Percentiles rank a stretch among this genome's conserved stretches.
phyloP scores from a whole-genome alignment of 2,329 filamentous ascomycete genomes.

The Didymella exigua region DNA sequence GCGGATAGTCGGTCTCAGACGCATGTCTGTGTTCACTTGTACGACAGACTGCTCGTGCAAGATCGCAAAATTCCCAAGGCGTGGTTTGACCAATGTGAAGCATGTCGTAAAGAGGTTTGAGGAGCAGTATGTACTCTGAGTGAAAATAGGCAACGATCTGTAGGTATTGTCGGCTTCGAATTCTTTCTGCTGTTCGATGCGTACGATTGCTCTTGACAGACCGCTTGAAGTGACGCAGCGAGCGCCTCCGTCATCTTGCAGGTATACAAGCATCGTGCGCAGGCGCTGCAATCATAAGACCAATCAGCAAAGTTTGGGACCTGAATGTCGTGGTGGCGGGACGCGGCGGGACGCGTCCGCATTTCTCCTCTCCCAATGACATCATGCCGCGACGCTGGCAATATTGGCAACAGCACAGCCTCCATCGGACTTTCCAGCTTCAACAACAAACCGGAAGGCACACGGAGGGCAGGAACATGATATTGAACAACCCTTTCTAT shows the following conservation, averaged over 20 bases:
- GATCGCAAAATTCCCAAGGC: too few relatives aligned
- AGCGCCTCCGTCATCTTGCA: background rate
- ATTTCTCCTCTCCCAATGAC: conserved; percentile 3
- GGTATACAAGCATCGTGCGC: background rate
- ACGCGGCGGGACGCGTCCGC: background rate
- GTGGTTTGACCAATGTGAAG: too few relatives aligned
- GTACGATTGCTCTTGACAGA: too few relatives aligned
- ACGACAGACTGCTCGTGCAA: too few relatives aligned
- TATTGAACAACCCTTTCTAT: background rate
- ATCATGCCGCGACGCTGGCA: conserved; percentile 6
- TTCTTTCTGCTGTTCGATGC: too few relatives aligned
- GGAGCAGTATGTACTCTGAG: too few relatives aligned
- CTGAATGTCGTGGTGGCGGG: background rate
- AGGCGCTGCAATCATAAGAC: background rate
- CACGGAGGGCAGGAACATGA: background rate
- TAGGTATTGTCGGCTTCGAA: too few relatives aligned
- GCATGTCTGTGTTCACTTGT: too few relatives aligned
- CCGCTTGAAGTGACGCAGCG: background rate
- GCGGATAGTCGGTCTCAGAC: too few relatives aligned
- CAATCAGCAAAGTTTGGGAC: background rate
- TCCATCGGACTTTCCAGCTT: conserved; percentile 7
- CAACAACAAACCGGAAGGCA: conserved; percentile 1
- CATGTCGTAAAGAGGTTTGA: too few relatives aligned
- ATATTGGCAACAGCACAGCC: conserved; percentile 13
- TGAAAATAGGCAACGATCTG: too few relatives aligned